Conservation (phyloP, 2,329 filamentous ascomycete genomes). For the Pseudocercospora eumusae region DNA sequence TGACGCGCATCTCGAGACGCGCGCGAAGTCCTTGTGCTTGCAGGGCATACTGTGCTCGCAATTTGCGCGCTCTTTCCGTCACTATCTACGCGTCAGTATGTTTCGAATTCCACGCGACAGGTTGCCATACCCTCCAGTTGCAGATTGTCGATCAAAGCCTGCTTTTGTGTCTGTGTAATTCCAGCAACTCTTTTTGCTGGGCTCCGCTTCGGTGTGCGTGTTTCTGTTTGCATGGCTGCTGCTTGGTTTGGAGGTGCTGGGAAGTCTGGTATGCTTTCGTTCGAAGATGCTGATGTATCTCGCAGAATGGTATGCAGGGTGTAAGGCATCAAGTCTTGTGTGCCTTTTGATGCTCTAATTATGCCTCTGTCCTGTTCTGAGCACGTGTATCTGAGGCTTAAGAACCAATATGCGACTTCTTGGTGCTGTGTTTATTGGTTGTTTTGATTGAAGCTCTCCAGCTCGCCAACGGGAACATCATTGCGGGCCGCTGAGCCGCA, state of each 20-base stretch:
- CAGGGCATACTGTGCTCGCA: constrained; percentile 84
- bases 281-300: constrained; percentile 8
- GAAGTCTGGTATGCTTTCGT: constrained; percentile 19
- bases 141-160: constrained; percentile 83
- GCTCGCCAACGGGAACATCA: neutral
- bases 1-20: constrained; percentile 88
- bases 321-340: neutral
- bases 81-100: constrained; percentile 55
- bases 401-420: neutral
- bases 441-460: constrained; percentile 6
- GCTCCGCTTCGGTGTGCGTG: constrained; percentile 29
- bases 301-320: constrained; percentile 5
- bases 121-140: constrained; percentile 75
- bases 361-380: neutral
- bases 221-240: constrained; percentile 17
- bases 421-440: constrained; percentile 9
- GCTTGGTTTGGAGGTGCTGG: constrained; percentile 13
- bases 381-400: neutral
- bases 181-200: constrained; percentile 30
- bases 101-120: constrained; percentile 17
- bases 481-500: neutral
- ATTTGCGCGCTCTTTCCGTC: constrained; percentile 80
- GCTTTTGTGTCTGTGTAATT: constrained; percentile 65
- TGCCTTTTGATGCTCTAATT: neutral
- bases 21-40: constrained; percentile 83